A percentile compares a stretch with the other conserved stretches of the same genome.
Conservation (phyloP, 441 rosid genomes). For the Gossypium armourianum region DNA sequence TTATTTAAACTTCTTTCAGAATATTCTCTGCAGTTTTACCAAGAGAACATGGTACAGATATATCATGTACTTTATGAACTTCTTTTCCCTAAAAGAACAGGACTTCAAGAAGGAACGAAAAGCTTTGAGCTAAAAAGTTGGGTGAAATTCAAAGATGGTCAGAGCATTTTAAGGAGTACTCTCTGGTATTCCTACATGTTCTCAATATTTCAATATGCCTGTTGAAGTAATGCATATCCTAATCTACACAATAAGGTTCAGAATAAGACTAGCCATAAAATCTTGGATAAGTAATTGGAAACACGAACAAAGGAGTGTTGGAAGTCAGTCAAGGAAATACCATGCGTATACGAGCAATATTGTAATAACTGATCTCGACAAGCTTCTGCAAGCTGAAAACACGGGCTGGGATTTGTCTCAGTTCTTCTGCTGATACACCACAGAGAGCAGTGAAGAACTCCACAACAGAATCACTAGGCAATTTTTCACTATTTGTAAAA, state of each 20-base stretch:
- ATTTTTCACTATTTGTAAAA: slow-evolving; percentile 77
- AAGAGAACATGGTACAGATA: neutral
- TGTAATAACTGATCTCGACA: slow-evolving; percentile 98
- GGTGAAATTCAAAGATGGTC: neutral
- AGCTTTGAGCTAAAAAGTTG: neutral
- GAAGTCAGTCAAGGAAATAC: slow-evolving; percentile 34
- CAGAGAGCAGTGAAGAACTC: slow-evolving; percentile 97
- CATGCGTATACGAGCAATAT: slow-evolving; percentile 96
- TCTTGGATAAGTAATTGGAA: slow-evolving; percentile 8
- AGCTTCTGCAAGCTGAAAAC: slow-evolving; percentile 98
- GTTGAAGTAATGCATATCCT: neutral
- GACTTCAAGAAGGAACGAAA: slow-evolving; percentile 6
- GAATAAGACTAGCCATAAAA: slow-evolving; percentile 4
- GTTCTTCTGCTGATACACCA: slow-evolving; percentile 93
- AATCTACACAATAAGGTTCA: neutral
- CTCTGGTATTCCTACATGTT: neutral
- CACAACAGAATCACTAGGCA: slow-evolving; percentile 86
- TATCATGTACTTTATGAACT: neutral
- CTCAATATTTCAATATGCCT: neutral
- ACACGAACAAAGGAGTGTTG: neutral
- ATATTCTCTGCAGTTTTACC: neutral
- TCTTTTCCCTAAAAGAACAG: neutral
- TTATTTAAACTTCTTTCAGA: neutral
- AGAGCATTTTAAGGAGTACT: neutral
- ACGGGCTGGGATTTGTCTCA: slow-evolving; percentile 94